Evolutionary conservation across 179 eudicot genomes (phyloP).

Genomic region (Beta corolliflora): DNA sequence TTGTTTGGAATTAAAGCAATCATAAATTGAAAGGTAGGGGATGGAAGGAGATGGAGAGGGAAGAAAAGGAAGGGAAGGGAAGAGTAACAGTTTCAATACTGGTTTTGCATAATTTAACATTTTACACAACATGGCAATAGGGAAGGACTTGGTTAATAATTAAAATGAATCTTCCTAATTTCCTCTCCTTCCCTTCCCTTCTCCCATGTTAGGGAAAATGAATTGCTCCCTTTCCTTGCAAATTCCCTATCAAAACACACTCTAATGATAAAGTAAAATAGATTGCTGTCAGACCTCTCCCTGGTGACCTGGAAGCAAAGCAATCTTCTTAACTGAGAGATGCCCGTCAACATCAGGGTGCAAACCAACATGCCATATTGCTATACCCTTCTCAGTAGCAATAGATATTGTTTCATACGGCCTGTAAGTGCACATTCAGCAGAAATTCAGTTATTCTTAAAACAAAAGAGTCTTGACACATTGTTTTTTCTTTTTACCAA

Average conservation of each 20-base stretch:
- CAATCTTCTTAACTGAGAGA: constrained; percentile 71
- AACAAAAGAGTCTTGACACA: not conserved
- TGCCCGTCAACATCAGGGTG: constrained; percentile 77
- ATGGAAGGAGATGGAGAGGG: too few species aligned
- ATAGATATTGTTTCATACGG: constrained; percentile 84
- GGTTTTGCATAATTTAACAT: too few species aligned
- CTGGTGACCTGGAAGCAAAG: constrained; percentile 63
- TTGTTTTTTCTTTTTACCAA: not conserved
- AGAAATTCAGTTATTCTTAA: not conserved
- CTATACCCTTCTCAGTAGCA: constrained; percentile 79
- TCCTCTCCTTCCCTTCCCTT: too few species aligned
- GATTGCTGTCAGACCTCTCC: constrained; percentile 56
- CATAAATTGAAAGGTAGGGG: not conserved
- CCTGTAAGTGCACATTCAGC: constrained; percentile 41
- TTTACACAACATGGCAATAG: too few species aligned
- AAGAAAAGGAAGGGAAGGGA: too few species aligned
- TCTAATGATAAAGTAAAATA: not conserved
- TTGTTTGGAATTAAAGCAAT: not conserved
- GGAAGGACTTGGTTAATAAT: too few species aligned
- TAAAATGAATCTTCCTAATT: too few species aligned
- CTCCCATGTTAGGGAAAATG: too few species aligned
- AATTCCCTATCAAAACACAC: not conserved
- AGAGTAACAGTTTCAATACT: too few species aligned
- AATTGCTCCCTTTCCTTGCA: too few species aligned
- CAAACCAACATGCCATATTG: constrained; percentile 87